Base-by-base conservation (phyloP, 345 rosid genomes). In the Salix koriyanagi region DNA sequence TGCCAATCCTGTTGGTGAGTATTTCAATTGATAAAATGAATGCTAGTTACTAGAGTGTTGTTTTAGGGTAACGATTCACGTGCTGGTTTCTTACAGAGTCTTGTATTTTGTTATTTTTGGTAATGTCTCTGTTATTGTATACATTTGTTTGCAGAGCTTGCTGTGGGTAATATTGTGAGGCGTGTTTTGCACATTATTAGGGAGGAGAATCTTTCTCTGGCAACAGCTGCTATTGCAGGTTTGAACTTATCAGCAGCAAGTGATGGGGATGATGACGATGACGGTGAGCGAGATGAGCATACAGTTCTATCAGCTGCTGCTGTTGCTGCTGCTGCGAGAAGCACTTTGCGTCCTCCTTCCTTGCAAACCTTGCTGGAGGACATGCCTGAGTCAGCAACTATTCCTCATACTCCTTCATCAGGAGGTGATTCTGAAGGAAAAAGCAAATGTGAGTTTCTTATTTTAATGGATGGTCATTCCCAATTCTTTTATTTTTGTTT, bases 351-450 rank as follows among this genome's bases (percentile, higher is more conserved):
- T 25, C 94, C 97, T 32, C 99, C 98, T 56, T 93, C 99, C 69
- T 85, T 96, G 91, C 98, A 92, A 77, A 90, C 91, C 48, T 89
- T 93, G 39, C 91, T 96, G 19, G 99, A 96, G 86, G 97, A 91
- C 32, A 69, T 79, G 44, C 99, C 96, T 73, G 94, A 86, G 37
- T 85, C 94, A 36, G 88, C 89, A 9, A 87, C 92, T 78, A 62
- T 87, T 70, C 94, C 91, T 74, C 95, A 78, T 62, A 76, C 94
- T 72, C 88, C 93, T 70, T 94, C 97, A n/a, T 94, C 98, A 8
- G 98, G 97, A 32, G 99, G 97, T 87, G 98, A 96, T 85, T 92
- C 99, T 54, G 99, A 96, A 84, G 97, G 97, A 81, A 94, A 89
- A 90, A 90, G 92, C 88, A 96, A 94, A 87, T 91, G 94, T 91